Conservation (phyloP, 352 stramenopile genomes). For the Globisporangium cylindrosporum region DNA sequence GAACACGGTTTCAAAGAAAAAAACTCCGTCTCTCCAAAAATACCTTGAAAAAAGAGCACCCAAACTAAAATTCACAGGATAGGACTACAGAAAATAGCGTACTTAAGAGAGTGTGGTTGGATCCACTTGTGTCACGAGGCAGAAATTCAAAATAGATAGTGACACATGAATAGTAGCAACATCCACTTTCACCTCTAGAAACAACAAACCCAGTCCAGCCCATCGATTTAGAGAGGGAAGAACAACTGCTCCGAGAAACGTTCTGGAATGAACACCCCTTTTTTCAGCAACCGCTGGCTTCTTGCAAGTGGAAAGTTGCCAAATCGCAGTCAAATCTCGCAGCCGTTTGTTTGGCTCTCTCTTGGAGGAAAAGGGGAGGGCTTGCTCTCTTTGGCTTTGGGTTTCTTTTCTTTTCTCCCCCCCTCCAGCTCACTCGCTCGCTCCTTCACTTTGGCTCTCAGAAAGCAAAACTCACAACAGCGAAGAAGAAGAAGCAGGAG, state of each 20-base stretch:
- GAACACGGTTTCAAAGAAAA: background rate
- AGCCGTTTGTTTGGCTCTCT: slow-evolving; percentile 1
- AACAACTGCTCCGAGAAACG: background rate
- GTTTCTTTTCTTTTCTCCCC: slow-evolving; percentile 26
- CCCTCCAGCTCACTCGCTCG: background rate
- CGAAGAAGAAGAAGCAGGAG: slow-evolving; percentile 18
- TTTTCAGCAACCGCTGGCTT: background rate
- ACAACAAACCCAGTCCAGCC: background rate
- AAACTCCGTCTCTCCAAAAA: background rate
- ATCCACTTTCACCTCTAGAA: background rate
- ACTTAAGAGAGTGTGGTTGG: background rate
- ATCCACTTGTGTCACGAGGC: background rate
- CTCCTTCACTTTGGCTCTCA: slow-evolving; percentile 19
- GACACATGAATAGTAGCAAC: background rate
- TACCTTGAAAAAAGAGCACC: background rate
- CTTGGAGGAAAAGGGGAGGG: background rate
- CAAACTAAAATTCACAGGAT: background rate
- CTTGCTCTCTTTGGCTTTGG: background rate
- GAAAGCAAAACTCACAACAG: slow-evolving; percentile 35
- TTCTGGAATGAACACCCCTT: background rate
- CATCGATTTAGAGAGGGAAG: background rate
- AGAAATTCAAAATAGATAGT: background rate
- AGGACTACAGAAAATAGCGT: background rate
- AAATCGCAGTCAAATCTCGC: background rate
- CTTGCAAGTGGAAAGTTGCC: background rate